Percentiles rank a stretch among this genome's conserved stretches.
Conservation (phyloP, 495 filamentous ascomycete genomes). For the Margaritispora aquatica region DNA sequence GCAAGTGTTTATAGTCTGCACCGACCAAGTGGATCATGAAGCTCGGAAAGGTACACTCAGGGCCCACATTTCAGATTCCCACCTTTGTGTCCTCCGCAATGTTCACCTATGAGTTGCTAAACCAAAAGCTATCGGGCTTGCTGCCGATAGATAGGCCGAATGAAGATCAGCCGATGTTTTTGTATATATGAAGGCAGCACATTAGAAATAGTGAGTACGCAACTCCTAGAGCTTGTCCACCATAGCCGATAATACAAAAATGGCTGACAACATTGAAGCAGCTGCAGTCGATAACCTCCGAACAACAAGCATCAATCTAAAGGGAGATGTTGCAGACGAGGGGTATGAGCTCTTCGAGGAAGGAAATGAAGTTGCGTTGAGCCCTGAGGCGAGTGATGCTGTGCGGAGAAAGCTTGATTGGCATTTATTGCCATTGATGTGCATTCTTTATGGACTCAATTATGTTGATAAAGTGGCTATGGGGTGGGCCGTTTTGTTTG, state of each 20-base stretch:
- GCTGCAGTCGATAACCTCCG: neutral
- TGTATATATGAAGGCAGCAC: too few relatives aligned
- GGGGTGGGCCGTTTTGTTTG: conserved; percentile 55
- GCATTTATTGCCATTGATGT: conserved; percentile 28
- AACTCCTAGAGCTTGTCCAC: neutral
- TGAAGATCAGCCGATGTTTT: neutral
- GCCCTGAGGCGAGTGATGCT: conserved; percentile 2
- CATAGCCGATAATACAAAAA: neutral
- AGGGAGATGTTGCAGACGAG: conserved; percentile 6
- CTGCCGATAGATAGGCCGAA: neutral
- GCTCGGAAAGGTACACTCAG: too few relatives aligned
- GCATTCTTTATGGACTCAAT: conserved; percentile 54
- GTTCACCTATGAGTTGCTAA: too few relatives aligned
- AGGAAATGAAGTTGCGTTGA: neutral
- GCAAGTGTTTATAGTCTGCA: too few relatives aligned
- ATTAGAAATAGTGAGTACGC: neutral
- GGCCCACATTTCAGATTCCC: neutral
- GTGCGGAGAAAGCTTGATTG: conserved; percentile 3
- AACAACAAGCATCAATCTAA: neutral
- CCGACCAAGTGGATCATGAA: neutral
- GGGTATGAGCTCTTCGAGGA: conserved; percentile 14
- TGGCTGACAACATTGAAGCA: conserved; percentile 1
- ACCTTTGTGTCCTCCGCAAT: neutral
- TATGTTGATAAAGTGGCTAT: conserved; percentile 58
- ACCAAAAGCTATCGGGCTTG: neutral